A percentile compares a stretch with the other conserved stretches of the same genome.
Conservation (phyloP, 179 eudicot genomes). For the Carnegiea gigantea region DNA sequence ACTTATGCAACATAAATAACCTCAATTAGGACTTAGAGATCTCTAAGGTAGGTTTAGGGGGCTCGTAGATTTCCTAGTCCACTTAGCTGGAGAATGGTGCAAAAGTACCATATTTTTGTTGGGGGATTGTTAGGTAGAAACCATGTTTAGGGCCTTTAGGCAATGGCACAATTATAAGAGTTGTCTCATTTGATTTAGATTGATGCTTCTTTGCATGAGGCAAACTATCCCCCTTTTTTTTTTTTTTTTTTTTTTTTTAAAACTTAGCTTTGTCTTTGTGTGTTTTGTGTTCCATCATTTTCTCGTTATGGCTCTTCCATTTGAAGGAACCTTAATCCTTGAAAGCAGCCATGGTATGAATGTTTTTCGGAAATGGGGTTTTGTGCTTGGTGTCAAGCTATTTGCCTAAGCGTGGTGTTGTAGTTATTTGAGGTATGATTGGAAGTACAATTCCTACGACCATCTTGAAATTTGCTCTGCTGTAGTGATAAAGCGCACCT, state of each 20-base stretch:
- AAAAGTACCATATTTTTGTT: neutral
- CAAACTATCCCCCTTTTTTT: neutral
- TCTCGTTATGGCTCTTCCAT: neutral
- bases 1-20: neutral
- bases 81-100: neutral
- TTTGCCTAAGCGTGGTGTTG: neutral
- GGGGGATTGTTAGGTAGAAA: neutral
- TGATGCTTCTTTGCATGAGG: neutral
- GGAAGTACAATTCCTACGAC: neutral
- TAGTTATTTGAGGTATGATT: neutral
- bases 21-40: neutral
- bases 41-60: neutral
- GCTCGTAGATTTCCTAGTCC: too few species aligned
- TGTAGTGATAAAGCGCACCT: neutral
- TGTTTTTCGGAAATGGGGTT: neutral
- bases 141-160: neutral
- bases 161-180: neutral
- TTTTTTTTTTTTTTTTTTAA: too few species aligned
- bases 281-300: neutral
- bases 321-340: neutral
- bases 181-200: neutral
- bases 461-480: neutral
- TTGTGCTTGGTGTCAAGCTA: neutral
- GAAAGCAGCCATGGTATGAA: neutral
- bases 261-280: neutral